These are phyloP conservation scores for Phytophthora ohioensis DNA, from an alignment of 352 stramenopile species.

Conservation along the genomic window DNA sequence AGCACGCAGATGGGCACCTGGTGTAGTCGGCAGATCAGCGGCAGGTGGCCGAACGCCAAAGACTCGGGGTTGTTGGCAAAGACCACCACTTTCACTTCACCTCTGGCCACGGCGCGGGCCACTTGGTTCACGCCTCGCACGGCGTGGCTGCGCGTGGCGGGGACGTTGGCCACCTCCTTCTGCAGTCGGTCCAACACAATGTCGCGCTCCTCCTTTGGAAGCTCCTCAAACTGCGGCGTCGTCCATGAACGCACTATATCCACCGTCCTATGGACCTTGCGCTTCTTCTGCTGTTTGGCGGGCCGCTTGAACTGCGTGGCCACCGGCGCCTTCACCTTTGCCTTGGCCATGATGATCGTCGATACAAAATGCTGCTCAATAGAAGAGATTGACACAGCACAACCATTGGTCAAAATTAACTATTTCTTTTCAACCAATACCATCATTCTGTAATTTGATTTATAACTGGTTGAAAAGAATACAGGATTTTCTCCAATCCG, in stretches of 20 bases:
- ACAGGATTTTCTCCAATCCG: conserved; percentile 26
- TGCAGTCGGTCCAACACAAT: conserved; percentile 80
- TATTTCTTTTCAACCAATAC: conserved; percentile 1
- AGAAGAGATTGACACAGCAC: neutral
- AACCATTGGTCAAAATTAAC: conserved; percentile 18
- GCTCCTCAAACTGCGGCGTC: conserved; percentile 62
- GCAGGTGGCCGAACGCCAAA: conserved; percentile 67
- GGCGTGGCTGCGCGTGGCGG: conserved; percentile 36
- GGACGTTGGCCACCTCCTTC: conserved; percentile 59
- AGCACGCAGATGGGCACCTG: conserved; percentile 75
- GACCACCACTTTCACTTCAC: conserved; percentile 67
- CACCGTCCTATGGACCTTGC: conserved; percentile 22
- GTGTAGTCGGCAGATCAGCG: conserved; percentile 73
- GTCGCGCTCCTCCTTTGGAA: conserved; percentile 77
- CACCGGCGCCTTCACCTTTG: conserved; percentile 33
- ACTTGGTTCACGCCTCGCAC: conserved; percentile 73
- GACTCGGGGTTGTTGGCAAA: conserved; percentile 74
- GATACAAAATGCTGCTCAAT: conserved; percentile 13
- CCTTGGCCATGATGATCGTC: conserved; percentile 15
- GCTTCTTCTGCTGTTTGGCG: conserved; percentile 28
- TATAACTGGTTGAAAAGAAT: neutral
- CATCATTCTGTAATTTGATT: neutral
- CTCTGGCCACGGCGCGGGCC: conserved; percentile 44
- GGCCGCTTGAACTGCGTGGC: conserved; percentile 42
- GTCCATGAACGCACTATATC: conserved; percentile 54